Evolutionary conservation across 768 basidiomycete genomes (phyloP), one percentile per base, ranked within the genome.

Genomic region (Suillus cothurnatus): DNA sequence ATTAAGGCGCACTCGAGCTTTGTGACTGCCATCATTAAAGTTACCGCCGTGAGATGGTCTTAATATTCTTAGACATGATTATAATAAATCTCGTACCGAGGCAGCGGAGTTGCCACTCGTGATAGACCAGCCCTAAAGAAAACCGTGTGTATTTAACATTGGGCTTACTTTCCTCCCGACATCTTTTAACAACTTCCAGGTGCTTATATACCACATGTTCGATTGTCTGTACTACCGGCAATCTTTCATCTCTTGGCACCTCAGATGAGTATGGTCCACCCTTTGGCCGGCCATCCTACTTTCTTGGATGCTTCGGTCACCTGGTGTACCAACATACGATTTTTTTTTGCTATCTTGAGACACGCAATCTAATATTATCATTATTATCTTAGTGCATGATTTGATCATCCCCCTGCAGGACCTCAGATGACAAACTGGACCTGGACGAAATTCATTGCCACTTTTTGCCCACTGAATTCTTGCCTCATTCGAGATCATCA

Each of bases 141-240:
- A 2, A 14, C 3, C 31, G 12, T 6, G 3, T 15, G 61, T 39
- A 28, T 61, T 73, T 72, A 66, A 52, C 21, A 9, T 34, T 34
- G 2, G 6, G 21, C 28, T 43, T 14, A 32, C 15, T 21, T 64
- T 9, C 4, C 49, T 1, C 64, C 73, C 61, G 50, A 73, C 80
- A 87, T 87, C 85, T 88, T 88, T 88, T 88, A 87, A 88, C 88
- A 87, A 84, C 79, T 78, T 15, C 68, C 79, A 84, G 88, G 83
- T 79, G 72, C 81, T 74, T 70, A 73, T 71, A 71, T 80, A 82
- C 82, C 84, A 88, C 85, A 88, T 86, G 84, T 77, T 82, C 72
- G 83, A 73, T 79, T 82, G 81, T 79, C 75, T 67, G 52, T 64
- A 11, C 60, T 66, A 59, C 65, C 71, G 78, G 72, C 82, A 81